Conservation (phyloP, 352 stramenopile genomes). For the Thalassiosira hispida region DNA sequence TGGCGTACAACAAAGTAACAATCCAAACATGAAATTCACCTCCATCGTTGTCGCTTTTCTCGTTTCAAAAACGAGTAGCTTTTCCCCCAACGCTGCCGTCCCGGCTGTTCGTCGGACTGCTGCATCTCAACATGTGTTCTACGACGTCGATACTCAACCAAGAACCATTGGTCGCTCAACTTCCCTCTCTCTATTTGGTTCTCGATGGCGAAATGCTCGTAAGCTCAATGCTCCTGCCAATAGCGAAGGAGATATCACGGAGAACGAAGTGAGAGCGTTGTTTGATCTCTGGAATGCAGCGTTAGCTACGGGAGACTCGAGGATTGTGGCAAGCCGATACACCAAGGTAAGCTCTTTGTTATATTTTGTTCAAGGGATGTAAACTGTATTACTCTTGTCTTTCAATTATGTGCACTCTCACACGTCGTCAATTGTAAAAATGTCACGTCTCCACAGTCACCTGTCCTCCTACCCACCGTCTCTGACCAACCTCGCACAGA, state of each 20-base stretch:
- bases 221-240: slow-evolving; percentile 28
- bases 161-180: not conserved
- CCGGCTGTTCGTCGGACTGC: not conserved
- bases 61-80: slow-evolving; percentile 3
- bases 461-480: slow-evolving; percentile 52
- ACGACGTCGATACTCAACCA: not conserved
- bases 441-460: too few relatives aligned
- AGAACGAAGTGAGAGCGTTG: slow-evolving; percentile 46
- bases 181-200: slow-evolving; percentile 25
- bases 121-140: not conserved
- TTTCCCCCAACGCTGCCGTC: slow-evolving; percentile 12
- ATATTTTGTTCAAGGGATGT: too few relatives aligned
- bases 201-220: not conserved
- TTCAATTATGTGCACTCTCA: not conserved
- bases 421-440: not conserved
- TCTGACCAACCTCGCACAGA: slow-evolving; percentile 47
- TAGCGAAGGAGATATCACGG: slow-evolving; percentile 24
- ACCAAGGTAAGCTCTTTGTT: slow-evolving; percentile 21
- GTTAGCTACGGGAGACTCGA: slow-evolving; percentile 38
- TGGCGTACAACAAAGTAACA: too few relatives aligned
- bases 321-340: slow-evolving; percentile 42
- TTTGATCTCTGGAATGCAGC: slow-evolving; percentile 54
- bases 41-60: slow-evolving; percentile 21
- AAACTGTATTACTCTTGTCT: not conserved
- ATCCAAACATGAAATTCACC: slow-evolving; percentile 39